Conservation (phyloP, 164 flowering plant species). For the Cinnamomum chago region DNA sequence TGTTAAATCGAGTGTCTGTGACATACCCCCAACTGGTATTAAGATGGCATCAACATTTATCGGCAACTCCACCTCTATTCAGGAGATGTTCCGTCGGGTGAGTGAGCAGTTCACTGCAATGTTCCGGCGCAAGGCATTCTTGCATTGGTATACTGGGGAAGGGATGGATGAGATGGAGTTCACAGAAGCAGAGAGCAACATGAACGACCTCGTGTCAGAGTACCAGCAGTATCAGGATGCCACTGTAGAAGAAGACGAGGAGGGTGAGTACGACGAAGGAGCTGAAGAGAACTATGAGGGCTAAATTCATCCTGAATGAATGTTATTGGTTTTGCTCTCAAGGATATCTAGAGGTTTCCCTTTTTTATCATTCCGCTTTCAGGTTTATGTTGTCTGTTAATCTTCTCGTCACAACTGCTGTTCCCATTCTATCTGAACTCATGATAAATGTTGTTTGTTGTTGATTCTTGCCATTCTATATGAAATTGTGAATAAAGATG, state of each 20-base stretch:
- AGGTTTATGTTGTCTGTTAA: no score
- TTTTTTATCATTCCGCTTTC: no score
- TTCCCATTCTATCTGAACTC: no score
- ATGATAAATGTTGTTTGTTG: no score
- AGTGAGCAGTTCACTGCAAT: slow-evolving; percentile 52
- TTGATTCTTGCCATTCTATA: no score
- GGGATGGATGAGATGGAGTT: slow-evolving; percentile 59
- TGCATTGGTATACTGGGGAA: slow-evolving; percentile 53
- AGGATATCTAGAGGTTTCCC: no score
- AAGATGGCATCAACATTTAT: slow-evolving; percentile 49
- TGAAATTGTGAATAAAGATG: no score
- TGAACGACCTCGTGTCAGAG: slow-evolving; percentile 23
- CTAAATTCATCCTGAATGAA: not conserved
- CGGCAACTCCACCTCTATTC: slow-evolving; percentile 51
- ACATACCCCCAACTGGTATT: slow-evolving; percentile 43
- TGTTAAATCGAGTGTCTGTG: slow-evolving; percentile 45
- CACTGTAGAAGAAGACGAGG: slow-evolving; percentile 26
- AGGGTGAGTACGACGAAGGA: not conserved
- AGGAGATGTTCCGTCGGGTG: slow-evolving; percentile 48
- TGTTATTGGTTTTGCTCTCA: no score
- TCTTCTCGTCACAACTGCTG: no score
- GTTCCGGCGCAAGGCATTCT: slow-evolving; percentile 55
- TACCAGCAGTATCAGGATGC: slow-evolving; percentile 51
- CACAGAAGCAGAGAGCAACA: slow-evolving; percentile 35
- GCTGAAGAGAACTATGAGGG: not conserved